Evolutionary conservation across 2,329 filamentous ascomycete genomes (phyloP), one percentile per base, ranked within the genome.

Genomic region (Parasarocladium wereldwijsianum): DNA sequence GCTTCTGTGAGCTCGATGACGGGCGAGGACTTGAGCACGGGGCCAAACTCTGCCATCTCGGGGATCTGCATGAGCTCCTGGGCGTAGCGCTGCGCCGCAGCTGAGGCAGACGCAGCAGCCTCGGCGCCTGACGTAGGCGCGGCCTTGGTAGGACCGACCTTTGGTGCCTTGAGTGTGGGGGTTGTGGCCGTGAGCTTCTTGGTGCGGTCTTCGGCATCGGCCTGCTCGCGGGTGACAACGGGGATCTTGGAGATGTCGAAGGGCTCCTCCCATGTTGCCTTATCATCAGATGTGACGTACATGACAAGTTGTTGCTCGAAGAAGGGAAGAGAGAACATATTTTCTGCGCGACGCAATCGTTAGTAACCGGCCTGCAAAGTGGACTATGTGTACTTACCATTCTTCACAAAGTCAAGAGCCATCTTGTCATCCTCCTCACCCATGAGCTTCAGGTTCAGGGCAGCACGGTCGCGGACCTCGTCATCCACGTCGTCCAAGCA

Each of bases 401-500:
- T 94, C 60, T 92, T 90, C 50, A 96, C 83, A 52, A 98, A 96
- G 36, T 75, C 72, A 40, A 73, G 67, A 2, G 86, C 85, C 54
- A 86, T 66, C 36, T 92, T 81, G 43, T 93, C 83, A 42, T 93
- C 84, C 47, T 93, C 81, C 47, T 93, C 83, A 36, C 76, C 70
- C 82, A 98, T 96, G 38, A 98, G 62, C 47, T 85, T 71, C 35
- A 98, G 64, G 52, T 93, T 96, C 27, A 98, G 62, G 4, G 87
- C 86, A 37, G 90, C 90, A 50, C 90, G 84, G 50, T 98, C 90
- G 43, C 90, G 76, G 34, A 98, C 90, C 58, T 98, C 90, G 46
- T 98, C 90, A 55, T 98, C 90, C 4, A 86, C 86, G 50, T 98
- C 90, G 52, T 98, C 90, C 43, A 98, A 60, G 54, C 90, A 98